Evolutionary conservation across 768 basidiomycete genomes (phyloP).

Genomic region (Suillus hirtellus): DNA sequence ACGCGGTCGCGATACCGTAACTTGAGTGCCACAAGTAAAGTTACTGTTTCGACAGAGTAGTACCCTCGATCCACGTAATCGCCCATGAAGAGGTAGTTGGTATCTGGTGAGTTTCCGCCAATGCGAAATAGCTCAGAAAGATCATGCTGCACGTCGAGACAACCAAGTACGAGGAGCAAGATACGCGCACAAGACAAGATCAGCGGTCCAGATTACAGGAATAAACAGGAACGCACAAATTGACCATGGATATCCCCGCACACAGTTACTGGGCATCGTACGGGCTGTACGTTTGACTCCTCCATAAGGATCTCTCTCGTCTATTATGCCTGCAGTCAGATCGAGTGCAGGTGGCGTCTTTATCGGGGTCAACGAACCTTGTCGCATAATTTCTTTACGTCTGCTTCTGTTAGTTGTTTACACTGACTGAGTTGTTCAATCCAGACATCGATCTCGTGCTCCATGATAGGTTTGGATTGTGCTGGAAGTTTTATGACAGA

Average conservation of each 20-base stretch:
- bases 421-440: slow-evolving; percentile 96
- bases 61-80: slow-evolving; percentile 99
- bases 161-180: slow-evolving; percentile 1
- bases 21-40: slow-evolving; percentile 94
- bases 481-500: slow-evolving; percentile 5
- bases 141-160: slow-evolving; percentile 76
- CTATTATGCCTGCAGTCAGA: slow-evolving; percentile 43
- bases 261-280: slow-evolving; percentile 97
- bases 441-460: slow-evolving; percentile 91
- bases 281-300: slow-evolving; percentile 98
- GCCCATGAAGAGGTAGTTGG: slow-evolving; percentile 99
- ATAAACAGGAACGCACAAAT: slow-evolving; percentile 75
- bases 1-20: slow-evolving; percentile 97
- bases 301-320: slow-evolving; percentile 98
- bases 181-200: slow-evolving; percentile 22
- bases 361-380: slow-evolving; percentile 64
- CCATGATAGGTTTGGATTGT: slow-evolving; percentile 35
- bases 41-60: slow-evolving; percentile 99
- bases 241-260: slow-evolving; percentile 99
- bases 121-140: slow-evolving; percentile 98
- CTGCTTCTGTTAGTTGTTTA: slow-evolving; percentile 92
- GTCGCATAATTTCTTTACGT: slow-evolving; percentile 98
- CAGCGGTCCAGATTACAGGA: slow-evolving; percentile 24
- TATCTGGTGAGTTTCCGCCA: slow-evolving; percentile 97
- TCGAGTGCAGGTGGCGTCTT: slow-evolving; percentile 14